A percentile compares a stretch with the other conserved stretches of the same genome.
Evolutionary conservation across 2,329 filamentous ascomycete genomes (phyloP).

Genomic region (Trichocomaceae sp.): DNA sequence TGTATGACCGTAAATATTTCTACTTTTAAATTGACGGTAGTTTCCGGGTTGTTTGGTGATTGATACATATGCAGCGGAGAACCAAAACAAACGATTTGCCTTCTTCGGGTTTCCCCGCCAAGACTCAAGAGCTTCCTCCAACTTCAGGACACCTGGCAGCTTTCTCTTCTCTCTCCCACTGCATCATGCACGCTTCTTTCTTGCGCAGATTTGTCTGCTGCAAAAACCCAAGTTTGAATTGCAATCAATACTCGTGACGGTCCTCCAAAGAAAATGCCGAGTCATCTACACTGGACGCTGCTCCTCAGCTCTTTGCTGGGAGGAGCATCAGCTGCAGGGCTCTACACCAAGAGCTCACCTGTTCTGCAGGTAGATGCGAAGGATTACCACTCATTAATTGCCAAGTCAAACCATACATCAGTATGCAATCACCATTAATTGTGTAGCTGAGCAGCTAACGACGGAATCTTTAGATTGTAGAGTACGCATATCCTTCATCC

Average conservation of each 20-base stretch:
- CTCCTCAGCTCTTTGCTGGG: constrained; percentile 59
- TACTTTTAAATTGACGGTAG: constrained; percentile 15
- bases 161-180: background rate
- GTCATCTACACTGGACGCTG: constrained; percentile 43
- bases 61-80: constrained; percentile 8
- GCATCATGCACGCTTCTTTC: background rate
- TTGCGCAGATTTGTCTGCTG: background rate
- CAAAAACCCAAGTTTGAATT: background rate
- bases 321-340: constrained; percentile 58
- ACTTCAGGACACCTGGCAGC: constrained; percentile 35
- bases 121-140: constrained; percentile 12
- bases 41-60: background rate
- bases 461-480: constrained; percentile 40
- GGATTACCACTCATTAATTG: constrained; percentile 75
- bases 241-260: constrained; percentile 5
- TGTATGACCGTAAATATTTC: constrained; percentile 21
- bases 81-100: background rate
- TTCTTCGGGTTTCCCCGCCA: constrained; percentile 5
- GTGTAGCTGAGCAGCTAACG: constrained; percentile 16
- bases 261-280: constrained; percentile 31
- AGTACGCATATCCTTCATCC: constrained; percentile 40
- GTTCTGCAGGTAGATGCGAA: constrained; percentile 76
- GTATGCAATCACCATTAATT: constrained; percentile 47
- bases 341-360: constrained; percentile 82
- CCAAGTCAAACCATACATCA: constrained; percentile 83